Base-by-base conservation (phyloP, 805 yeast species). In the Pichia paraexigua region DNA sequence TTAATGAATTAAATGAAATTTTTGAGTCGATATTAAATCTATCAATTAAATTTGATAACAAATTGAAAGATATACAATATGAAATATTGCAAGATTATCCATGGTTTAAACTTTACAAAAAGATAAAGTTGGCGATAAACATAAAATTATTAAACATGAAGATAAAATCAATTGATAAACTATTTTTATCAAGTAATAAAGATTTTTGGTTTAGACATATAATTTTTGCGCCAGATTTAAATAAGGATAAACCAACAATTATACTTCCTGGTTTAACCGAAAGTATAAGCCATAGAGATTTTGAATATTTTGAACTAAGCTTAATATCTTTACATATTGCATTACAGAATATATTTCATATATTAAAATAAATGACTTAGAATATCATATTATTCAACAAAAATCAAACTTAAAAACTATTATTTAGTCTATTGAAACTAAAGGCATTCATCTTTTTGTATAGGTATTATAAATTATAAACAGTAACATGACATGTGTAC, bases 61-160 rank as follows among this genome's bases (percentile, higher is more conserved):
- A 47, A 3, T 39, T 63, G 51, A 54, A 51, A n/a, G 20, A 20
- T 2, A 70, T 87, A 27, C 81, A 79, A 55, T 66, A 68, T 2
- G 72, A 76, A 35, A 77, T 82, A 50, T 66, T 73, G 1, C 69
- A 74, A 43, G 97, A 88, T 58, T 85, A 78, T 59, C 90, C 97
- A 1, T 85, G 96, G 90, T 88, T 83, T 70, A 72, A 76, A 55
- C 68, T 76, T 48, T 75, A 72, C 56, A 76, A 73, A 56, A 88
- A 88, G 64, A 61, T 87, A 39, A 74, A 70, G 47, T 71, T 82
- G 5, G 83, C 81, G 47, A 75, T 84, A 17, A 75, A 76, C 50
- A 71, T 84, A 51, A 77, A 83, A 51, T 63, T 77, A 28, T 67
- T 78, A 7, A 83, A 83, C 56, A 68, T 71, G 49, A 79, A 77